Base-by-base conservation (phyloP, 2,329 filamentous ascomycete genomes). In the Aspergillus amoenus region DNA sequence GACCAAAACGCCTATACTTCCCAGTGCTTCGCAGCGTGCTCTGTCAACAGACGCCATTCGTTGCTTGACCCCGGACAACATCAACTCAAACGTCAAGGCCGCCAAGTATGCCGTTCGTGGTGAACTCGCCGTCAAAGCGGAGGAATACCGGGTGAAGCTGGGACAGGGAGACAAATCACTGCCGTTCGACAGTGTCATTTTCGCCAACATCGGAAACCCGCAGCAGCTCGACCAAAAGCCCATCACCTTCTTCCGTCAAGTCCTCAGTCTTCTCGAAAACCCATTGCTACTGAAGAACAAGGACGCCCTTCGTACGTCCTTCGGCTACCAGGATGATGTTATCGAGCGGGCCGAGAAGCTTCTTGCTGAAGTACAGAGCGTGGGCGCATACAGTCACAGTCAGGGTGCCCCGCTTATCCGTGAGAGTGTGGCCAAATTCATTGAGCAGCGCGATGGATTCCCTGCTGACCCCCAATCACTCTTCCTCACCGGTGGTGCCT, bases 211-310 rank as follows among this genome's bases (percentile, higher is more conserved):
- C 71, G 94, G 94, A 72, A 99, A 99, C 81, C 94, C 94, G 4
- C 94, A 99, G 78, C 94, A 99, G 79, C 86, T 99, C 62, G 94
- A 97, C 79, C 94, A 99, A 83, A 95, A 97, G 82, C 94, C 94
- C 70, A 93, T 99, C 70, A 99, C 94, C 66, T 99, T 97, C 83
- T 97, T 99, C 86, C 88, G 94, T 67, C 93, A 99, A 79, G 94
- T 99, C 27, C 84, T 94, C 69, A 96, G 91, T 78, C 76, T 99
- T 61, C 78, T 97, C 58, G 94, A 99, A 82, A 93, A 97, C 80
- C 94, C 94, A 1, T 74, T 81, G 56, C 81, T 99, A 34, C 82
- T 99, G 59, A 84, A 96, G 70, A 88, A 95, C 67, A 86, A 91
- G 73, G 85, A 93, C 64, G 87, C 89, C n/a, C 79, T 97, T 62